Base-by-base conservation (phyloP, 768 basidiomycete species). In the Lentinula raphanica region DNA sequence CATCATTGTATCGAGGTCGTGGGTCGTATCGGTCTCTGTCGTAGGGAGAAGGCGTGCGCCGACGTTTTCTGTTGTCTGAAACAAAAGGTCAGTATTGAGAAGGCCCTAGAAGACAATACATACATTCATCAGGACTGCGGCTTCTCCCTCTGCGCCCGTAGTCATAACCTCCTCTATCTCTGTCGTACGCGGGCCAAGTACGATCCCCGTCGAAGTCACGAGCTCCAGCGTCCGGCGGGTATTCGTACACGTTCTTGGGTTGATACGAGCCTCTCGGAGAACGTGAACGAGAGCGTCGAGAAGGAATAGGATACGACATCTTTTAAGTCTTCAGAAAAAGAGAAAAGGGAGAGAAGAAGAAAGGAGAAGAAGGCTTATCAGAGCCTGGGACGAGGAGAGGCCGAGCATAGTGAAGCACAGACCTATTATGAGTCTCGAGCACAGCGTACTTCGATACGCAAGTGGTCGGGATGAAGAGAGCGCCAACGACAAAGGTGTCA, bases 381-480 rank as follows among this genome's bases (percentile, higher is more conserved):
- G 84, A 83, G 84, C 78, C 84, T 81, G 80, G 67, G 71, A 79
- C 76, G 78, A 81, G 79, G 77, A 77, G 83, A 82, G 83, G 86
- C 83, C 86, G 87, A 85, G 88, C 89, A 91, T 90, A 83, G 85
- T 82, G 85, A 85, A 86, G 86, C 82, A 92, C 90, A 89, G 90
- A 92, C 90, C 90, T 92, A 88, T 87, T 85, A 21, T 79, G 77
- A 77, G 81, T 79, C 79, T 76, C 80, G 79, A 76, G 7, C 77
- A 78, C 72, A 73, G 67, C 64, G 73, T 72, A 74, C 72, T 69
- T 67, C 65, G 59, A 70, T 70, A 72, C 74, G 74, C 76, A 83
- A 82, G 86, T 85, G 84, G 54, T 56, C 54, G 54, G 40, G 44
- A 56, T 56, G 54, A 56, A 28, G 42, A 44, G 42, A 11, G 23